Evolutionary conservation across 768 basidiomycete species (phyloP).

Genomic region (Rhizopogon roseolus): DNA sequence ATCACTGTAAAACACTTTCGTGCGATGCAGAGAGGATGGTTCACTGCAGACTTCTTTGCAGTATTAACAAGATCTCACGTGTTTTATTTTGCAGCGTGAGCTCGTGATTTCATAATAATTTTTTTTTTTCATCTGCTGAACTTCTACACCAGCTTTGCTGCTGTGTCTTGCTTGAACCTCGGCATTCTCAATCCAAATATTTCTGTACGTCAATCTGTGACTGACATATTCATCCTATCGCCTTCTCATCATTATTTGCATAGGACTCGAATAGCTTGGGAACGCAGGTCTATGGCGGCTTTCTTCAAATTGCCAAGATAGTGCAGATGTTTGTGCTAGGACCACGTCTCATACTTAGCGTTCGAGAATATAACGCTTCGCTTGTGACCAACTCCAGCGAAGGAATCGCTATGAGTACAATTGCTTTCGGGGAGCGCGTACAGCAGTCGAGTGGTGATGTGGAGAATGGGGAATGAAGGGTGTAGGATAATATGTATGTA

Average conservation of each 20-base stretch:
- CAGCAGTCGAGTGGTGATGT: background rate
- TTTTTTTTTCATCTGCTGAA: background rate
- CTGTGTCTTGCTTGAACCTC: background rate
- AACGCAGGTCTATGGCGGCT: background rate
- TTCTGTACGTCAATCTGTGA: background rate
- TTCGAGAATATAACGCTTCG: background rate
- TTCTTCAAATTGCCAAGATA: background rate
- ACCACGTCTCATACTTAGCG: background rate
- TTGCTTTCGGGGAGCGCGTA: background rate
- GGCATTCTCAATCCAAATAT: background rate
- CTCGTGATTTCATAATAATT: background rate
- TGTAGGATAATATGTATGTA: too few relatives aligned
- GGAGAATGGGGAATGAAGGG: background rate
- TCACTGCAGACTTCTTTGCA: background rate
- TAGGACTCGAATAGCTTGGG: background rate
- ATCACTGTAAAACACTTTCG: too few relatives aligned
- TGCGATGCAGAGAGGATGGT: background rate
- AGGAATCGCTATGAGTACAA: background rate
- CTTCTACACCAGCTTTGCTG: background rate
- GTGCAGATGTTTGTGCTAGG: background rate
- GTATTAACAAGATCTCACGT: background rate
- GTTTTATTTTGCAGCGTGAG: background rate
- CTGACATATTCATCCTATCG: background rate
- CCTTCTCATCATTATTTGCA: background rate
- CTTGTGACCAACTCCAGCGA: background rate